Base-by-base conservation (phyloP, 2,329 filamentous ascomycete species). In the Fusarium sp. region DNA sequence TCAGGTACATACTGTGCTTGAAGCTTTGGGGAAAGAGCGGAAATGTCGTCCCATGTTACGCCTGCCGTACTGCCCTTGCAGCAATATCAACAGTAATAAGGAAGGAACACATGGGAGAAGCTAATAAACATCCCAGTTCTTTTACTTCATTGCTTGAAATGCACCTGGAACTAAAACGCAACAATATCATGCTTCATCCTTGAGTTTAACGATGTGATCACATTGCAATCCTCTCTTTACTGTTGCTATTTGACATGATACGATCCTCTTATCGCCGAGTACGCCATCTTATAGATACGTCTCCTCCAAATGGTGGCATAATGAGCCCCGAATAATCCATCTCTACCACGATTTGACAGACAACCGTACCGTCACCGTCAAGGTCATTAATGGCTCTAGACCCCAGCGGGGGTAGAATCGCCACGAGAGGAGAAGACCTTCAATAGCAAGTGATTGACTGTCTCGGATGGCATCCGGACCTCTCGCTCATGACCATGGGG, bases 391-490 rank as follows among this genome's bases (percentile, higher is more conserved):
- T 6, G n/a, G 40, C 37, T 73, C 71, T 62, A 69, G 71, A 62
- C 71, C 64, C 32, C 43, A 53, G 49, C 58, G 57, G 40, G 38
- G 28, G 23, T 25, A 49, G 28, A 69, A 69, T 69, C 52, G 65
- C 64, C 64, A 69, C 67, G 59, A 64, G 52, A 53, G 50, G 50
- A 54, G 15, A 54, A 52, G 12, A 30, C 64, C 46, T 67, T 47
- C 33, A 28, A 37, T 21, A 46, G 6, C 38, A 32, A 60, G 40
- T 60, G 47, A 68, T 40, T 60, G 53, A 69, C 58, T 57, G 63
- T 67, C 64, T 69, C 71, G 58, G 71, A 68, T 69, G 65, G 30
- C 64, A 73, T 57, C 71, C 71, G 71, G 53, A 54, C 71, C 71
- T 64, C 71, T 69, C 49, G 30, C 37, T 61, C 58, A 49, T 71